Conservation (phyloP, 192 early-diverging fungal species). For the Entomortierella parvispora region DNA sequence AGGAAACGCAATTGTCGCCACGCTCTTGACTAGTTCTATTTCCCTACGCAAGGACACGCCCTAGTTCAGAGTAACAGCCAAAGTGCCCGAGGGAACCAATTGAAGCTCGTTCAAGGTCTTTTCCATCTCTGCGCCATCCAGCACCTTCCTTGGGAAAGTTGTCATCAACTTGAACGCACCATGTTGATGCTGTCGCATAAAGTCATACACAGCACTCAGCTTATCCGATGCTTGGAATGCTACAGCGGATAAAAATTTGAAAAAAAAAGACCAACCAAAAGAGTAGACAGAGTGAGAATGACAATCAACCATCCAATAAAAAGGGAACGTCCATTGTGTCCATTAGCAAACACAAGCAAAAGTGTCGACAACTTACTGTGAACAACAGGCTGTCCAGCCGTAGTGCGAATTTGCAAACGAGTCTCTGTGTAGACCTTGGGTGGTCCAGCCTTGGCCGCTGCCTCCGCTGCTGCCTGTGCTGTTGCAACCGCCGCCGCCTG, state of each 20-base stretch:
- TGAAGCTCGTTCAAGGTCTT: constrained; percentile 79
- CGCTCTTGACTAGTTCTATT: too few relatives aligned
- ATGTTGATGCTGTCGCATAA: constrained; percentile 57
- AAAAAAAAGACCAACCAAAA: neutral
- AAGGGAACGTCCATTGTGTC: too few relatives aligned
- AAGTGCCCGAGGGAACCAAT: constrained; percentile 64
- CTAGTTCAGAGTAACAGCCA: constrained; percentile 57
- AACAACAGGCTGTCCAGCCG: constrained; percentile 48
- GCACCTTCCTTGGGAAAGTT: constrained; percentile 78
- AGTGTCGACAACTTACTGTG: constrained; percentile 32
- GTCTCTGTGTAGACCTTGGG: constrained; percentile 80
- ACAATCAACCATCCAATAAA: neutral
- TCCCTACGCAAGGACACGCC: too few relatives aligned
- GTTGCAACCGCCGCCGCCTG: constrained; percentile 41
- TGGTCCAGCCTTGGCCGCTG: constrained; percentile 40
- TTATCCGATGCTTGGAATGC: constrained; percentile 70
- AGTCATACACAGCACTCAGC: constrained; percentile 68
- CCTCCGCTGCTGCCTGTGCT: constrained; percentile 20
- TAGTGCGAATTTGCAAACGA: constrained; percentile 78
- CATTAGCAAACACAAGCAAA: too few relatives aligned
- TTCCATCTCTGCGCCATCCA: constrained; percentile 63
- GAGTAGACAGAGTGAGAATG: neutral
- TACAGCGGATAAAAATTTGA: constrained; percentile 17
- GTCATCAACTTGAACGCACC: constrained; percentile 70
- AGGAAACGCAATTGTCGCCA: too few relatives aligned